Conservation (phyloP, 1,139 yeast genomes). For the Petasospora rhodanensis region DNA sequence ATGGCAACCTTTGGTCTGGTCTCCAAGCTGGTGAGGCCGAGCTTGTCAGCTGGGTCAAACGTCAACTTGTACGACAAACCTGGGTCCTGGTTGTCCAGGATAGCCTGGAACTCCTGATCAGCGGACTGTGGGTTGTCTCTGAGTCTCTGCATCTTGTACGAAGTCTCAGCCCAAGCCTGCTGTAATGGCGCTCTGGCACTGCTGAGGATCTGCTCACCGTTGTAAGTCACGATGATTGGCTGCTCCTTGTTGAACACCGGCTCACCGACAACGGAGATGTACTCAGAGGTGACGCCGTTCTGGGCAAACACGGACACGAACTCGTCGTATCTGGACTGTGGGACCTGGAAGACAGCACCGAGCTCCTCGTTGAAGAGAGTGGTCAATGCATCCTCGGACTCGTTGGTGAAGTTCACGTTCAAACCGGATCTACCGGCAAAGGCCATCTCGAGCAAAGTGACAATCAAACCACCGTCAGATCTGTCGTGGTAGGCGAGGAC, state of each 20-base stretch:
- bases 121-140: slow-evolving; percentile 95
- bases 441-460: slow-evolving; percentile 90
- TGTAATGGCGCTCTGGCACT: slow-evolving; percentile 70
- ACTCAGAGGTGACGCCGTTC: slow-evolving; percentile 54
- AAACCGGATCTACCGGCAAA: slow-evolving; percentile 93
- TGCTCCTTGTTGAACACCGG: slow-evolving; percentile 56
- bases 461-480: slow-evolving; percentile 94
- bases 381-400: slow-evolving; percentile 36
- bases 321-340: slow-evolving; percentile 43
- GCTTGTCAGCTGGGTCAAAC: slow-evolving; percentile 50
- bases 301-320: slow-evolving; percentile 52
- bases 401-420: slow-evolving; percentile 36
- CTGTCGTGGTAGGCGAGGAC: slow-evolving; percentile 94
- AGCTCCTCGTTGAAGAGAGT: slow-evolving; percentile 86
- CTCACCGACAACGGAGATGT: slow-evolving; percentile 61
- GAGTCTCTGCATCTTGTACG: slow-evolving; percentile 82
- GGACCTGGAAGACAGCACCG: slow-evolving; percentile 93
- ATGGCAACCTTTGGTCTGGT: slow-evolving; percentile 87
- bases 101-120: slow-evolving; percentile 73
- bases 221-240: slow-evolving; percentile 42
- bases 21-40: slow-evolving; percentile 31
- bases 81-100: slow-evolving; percentile 80
- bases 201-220: slow-evolving; percentile 43
- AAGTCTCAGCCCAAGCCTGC: slow-evolving; percentile 82
- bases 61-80: slow-evolving; percentile 83